Base-by-base conservation (phyloP, 768 basidiomycete genomes). In the Chlorophyllum brunneum region DNA sequence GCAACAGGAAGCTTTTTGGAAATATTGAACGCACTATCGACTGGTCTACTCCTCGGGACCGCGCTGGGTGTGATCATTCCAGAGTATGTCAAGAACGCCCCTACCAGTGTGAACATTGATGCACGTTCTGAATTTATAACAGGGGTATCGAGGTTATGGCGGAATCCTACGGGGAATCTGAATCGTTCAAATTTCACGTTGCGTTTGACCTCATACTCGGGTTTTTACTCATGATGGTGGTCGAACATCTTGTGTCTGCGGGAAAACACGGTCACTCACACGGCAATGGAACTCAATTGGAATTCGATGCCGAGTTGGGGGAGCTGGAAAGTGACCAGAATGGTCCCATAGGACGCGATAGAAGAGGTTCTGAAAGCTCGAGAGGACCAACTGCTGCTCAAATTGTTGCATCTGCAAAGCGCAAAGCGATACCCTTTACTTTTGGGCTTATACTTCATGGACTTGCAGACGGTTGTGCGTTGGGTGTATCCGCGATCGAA, bases 11-110 rank as follows among this genome's bases (percentile, higher is more conserved):
- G 40, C 24, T 29, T 38, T 26, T 38, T 53, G 37, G 38, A 56
- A 71, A 70, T 58, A 57, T 71, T 34, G 71, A 77, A 54, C 67
- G 73, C 67, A 8, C 70, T 76, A 57, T 70, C 68, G 9, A 88
- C 88, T 6, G 95, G 95, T 9, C 71, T 98, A 9, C 76, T 98
- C 15, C 77, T 97, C 11, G 95, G 95, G 3, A 87, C 95, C 2
- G 92, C 92, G 0, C 69, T 98, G 56, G 91, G 91, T 10, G 83
- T 98, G 22, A 92, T 98, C 57, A 85, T 98, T 47, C 95, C 95
- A 31, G 95, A 97, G 88, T 94, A 68, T 65, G 88, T 83, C 50
- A 9, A 16, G 27, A 16, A 2, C n/a, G 3, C 8, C 37, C 13
- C n/a, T 43, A 26, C 18, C 18, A 38, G 6, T 23, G 5, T 16